These are phyloP conservation scores for Phalaenopsis equestris DNA, from an alignment of 106 monocot genomes.

Conservation along the genomic window DNA sequence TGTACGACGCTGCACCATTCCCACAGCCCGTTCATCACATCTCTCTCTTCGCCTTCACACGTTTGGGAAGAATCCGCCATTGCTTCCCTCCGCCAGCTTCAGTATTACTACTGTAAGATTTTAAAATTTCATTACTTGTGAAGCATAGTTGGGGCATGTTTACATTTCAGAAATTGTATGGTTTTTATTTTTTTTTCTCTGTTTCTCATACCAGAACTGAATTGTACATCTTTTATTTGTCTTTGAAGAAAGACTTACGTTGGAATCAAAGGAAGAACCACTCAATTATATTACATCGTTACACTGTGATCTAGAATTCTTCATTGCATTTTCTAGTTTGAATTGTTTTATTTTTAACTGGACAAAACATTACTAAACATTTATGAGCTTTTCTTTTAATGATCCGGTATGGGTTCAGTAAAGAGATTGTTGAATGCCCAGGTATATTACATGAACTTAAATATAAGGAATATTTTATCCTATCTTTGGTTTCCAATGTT, in stretches of 20 bases:
- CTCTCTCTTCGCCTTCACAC: no score
- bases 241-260: neutral
- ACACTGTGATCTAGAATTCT: no score
- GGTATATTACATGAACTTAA: slow-evolving; percentile 28
- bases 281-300: no score
- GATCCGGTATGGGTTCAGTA: slow-evolving; percentile 89
- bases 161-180: neutral
- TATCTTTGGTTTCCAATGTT: neutral
- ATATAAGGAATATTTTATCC: neutral
- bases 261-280: no score
- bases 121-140: slow-evolving; percentile 8
- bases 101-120: slow-evolving; percentile 78
- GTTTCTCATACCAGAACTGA: neutral
- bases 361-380: neutral
- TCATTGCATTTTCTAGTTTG: neutral
- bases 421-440: slow-evolving; percentile 88
- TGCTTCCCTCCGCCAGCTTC: slow-evolving; percentile 9
- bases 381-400: slow-evolving; percentile 13
- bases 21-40: no score
- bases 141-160: neutral
- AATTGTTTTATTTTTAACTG: neutral
- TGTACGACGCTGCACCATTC: no score
- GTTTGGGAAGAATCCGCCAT: no score
- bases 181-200: neutral
- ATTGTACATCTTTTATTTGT: neutral